phyloP scores from a whole-genome alignment of 2,329 filamentous ascomycete species.

The Aspergillus pseudotamarii region DNA sequence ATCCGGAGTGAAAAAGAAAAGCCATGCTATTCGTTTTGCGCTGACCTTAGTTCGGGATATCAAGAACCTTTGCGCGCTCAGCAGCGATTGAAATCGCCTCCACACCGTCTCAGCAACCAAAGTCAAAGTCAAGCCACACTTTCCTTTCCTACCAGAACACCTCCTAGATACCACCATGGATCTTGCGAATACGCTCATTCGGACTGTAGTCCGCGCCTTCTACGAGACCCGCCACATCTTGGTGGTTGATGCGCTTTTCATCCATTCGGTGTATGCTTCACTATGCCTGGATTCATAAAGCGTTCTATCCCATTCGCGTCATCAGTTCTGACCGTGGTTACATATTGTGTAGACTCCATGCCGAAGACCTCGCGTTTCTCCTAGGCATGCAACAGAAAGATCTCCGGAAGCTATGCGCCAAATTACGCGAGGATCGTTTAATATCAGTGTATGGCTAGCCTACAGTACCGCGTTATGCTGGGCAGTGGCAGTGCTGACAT shows the following conservation, averaged over 20 bases:
- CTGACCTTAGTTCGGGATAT: not conserved
- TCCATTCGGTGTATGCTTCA: conserved; percentile 65
- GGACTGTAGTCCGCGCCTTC: conserved; percentile 83
- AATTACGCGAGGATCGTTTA: conserved; percentile 82
- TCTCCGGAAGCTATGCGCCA: conserved; percentile 84
- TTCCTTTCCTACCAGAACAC: not conserved
- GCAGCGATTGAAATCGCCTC: not conserved
- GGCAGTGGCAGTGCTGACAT: conserved; percentile 17
- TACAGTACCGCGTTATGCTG: not conserved
- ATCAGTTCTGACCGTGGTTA: not conserved
- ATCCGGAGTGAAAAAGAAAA: not conserved
- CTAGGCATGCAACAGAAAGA: conserved; percentile 91
- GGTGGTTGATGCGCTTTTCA: conserved; percentile 76
- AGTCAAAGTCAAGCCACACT: not conserved
- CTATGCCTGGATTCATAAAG: not conserved
- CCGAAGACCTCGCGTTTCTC: conserved; percentile 83
- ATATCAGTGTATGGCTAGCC: conserved; percentile 68
- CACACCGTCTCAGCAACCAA: not conserved
- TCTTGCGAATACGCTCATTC: conserved; percentile 76
- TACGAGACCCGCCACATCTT: conserved; percentile 83
- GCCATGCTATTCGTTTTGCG: conserved; percentile 1
- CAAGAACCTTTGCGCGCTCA: not conserved
- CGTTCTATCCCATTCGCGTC: not conserved
- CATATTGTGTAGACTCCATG: conserved; percentile 62
- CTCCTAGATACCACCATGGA: conserved; percentile 51